Evolutionary conservation across 371 early-diverging fungal genomes (phyloP).

Genomic region (Mucor irregularis): DNA sequence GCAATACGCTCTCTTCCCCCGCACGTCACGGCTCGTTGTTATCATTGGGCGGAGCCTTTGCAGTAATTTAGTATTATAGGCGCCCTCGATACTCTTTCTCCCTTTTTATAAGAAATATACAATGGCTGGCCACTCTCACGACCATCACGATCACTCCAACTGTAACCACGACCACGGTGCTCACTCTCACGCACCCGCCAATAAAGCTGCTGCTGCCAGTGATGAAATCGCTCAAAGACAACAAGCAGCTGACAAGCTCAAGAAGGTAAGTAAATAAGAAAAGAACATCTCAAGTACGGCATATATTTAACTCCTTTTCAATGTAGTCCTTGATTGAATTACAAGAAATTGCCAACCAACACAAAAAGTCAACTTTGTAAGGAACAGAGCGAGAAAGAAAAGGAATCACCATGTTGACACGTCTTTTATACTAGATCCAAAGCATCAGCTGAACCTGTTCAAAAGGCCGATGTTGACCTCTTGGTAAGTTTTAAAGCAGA

Average conservation of each 20-base stretch:
- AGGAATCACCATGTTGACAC: background rate
- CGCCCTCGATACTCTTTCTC: too few relatives aligned
- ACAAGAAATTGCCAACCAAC: constrained; percentile 19
- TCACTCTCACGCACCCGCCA: background rate
- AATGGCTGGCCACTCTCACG: constrained; percentile 23
- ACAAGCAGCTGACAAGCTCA: constrained; percentile 23
- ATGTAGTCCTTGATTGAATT: constrained; percentile 14
- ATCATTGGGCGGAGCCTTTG: too few relatives aligned
- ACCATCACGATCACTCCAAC: constrained; percentile 31
- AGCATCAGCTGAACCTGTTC: constrained; percentile 7
- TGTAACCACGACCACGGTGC: constrained; percentile 25
- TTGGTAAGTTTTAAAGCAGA: constrained; percentile 13
- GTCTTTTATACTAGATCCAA: constrained; percentile 3
- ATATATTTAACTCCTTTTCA: too few relatives aligned
- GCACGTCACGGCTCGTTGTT: too few relatives aligned
- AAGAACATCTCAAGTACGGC: too few relatives aligned
- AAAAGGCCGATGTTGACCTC: constrained; percentile 23
- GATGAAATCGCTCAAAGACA: constrained; percentile 13
- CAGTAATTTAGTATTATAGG: too few relatives aligned
- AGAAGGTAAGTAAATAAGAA: constrained; percentile 17
- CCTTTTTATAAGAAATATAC: too few relatives aligned
- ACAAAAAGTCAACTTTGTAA: constrained; percentile 19
- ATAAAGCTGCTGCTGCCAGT: constrained; percentile 7
- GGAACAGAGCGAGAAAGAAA: background rate
- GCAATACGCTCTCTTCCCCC: too few relatives aligned